Evolutionary conservation across 495 filamentous ascomycete species (phyloP).

Genomic region (Lepidopterella palustris): DNA sequence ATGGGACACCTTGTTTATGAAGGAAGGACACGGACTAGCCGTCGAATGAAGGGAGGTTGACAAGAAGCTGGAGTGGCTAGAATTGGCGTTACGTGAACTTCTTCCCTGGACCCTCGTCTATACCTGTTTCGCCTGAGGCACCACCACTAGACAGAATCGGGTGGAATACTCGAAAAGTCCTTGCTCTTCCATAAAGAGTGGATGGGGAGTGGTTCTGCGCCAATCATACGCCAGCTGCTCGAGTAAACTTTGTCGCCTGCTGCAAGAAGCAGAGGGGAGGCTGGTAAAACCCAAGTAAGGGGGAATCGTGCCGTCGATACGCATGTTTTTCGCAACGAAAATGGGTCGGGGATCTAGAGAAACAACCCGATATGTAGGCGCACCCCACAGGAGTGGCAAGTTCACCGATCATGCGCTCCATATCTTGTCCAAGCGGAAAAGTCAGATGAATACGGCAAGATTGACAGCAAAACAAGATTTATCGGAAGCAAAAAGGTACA

Average conservation of each 20-base stretch:
- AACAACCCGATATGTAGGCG: not conserved
- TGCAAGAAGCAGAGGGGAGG: not conserved
- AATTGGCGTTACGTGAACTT: constrained; percentile 19
- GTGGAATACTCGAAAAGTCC: not conserved
- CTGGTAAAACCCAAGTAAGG: not conserved
- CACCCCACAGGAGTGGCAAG: not conserved
- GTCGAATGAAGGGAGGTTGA: constrained; percentile 14
- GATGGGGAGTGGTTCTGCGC: not conserved
- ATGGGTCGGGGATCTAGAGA: not conserved
- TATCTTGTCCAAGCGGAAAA: not conserved
- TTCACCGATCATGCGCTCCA: not conserved
- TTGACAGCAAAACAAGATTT: not conserved
- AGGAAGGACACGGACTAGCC: not conserved
- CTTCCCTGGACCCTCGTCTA: constrained; percentile 8
- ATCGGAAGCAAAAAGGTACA: not conserved
- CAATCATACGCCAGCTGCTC: not conserved
- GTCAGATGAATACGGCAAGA: not conserved
- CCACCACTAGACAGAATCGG: not conserved
- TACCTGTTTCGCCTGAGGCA: not conserved
- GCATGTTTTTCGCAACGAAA: not conserved
- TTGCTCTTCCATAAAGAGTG: not conserved
- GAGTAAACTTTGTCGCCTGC: not conserved
- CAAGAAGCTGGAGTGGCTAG: constrained; percentile 14
- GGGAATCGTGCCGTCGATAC: not conserved
- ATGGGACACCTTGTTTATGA: constrained; percentile 24